Percentiles rank a stretch among this genome's conserved stretches.
These are phyloP conservation scores for Durio zibethinus DNA, from an alignment of 345 rosid genomes.

Conservation along the genomic window DNA sequence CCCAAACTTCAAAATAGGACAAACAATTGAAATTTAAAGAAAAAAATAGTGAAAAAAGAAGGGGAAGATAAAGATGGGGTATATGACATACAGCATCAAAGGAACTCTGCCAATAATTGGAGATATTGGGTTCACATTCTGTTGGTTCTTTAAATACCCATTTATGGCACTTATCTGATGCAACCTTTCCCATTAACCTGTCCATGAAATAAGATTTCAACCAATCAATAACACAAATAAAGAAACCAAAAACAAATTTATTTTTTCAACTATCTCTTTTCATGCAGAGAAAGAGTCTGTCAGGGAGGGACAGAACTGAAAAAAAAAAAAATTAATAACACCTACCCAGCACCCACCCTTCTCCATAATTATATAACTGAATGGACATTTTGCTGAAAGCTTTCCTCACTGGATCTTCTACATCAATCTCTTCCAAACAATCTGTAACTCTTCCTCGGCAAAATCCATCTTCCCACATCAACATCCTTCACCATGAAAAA, in stretches of 20 bases:
- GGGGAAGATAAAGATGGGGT: background rate
- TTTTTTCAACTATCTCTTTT: background rate
- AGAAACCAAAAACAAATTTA: background rate
- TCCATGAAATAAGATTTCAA: conserved; percentile 2
- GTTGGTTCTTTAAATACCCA: conserved; percentile 99
- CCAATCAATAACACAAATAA: conserved; percentile 7
- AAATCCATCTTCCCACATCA: conserved; percentile 99
- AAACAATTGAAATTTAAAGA: background rate
- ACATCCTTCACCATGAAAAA: conserved; percentile 59
- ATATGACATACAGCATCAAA: conserved; percentile 81
- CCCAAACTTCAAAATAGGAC: background rate
- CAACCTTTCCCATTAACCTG: conserved; percentile 99
- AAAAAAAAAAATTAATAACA: conserved; percentile 35
- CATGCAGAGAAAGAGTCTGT: background rate
- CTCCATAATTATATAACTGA: conserved; percentile 99
- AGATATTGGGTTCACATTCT: conserved; percentile 88
- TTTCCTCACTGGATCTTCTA: conserved; percentile 92
- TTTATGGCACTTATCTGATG: conserved; percentile 98
- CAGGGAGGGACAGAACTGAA: no score
- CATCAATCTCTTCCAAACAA: conserved; percentile 74
- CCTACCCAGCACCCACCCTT: conserved; percentile 99
- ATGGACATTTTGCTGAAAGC: conserved; percentile 99
- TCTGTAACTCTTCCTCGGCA: conserved; percentile 82
- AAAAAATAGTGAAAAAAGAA: background rate
- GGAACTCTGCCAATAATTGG: conserved; percentile 99